phyloP scores from a whole-genome alignment of 495 filamentous ascomycete genomes.

The Aspergillus olivimuriae region DNA sequence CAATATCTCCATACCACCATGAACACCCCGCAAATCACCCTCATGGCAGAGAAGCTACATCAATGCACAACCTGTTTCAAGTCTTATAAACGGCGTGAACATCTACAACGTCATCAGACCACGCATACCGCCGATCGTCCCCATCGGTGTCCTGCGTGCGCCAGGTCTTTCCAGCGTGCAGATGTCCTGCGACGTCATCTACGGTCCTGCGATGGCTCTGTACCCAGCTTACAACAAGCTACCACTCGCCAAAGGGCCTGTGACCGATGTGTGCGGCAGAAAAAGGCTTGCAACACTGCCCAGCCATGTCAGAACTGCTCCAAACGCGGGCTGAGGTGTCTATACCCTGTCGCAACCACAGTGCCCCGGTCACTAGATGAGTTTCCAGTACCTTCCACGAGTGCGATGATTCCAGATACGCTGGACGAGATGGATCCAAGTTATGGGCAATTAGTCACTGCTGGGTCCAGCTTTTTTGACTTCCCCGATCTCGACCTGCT shows the following conservation, averaged over 20 bases:
- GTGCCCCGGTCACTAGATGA: background rate
- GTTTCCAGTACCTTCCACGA: background rate
- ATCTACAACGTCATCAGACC: constrained; percentile 13
- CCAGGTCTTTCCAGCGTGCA: constrained; percentile 14
- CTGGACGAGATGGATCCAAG: background rate
- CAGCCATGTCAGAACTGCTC: constrained; percentile 16
- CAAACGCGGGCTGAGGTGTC: constrained; percentile 9
- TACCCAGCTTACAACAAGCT: background rate
- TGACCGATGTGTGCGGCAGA: constrained; percentile 20
- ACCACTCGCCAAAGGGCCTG: constrained; percentile 9
- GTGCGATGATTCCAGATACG: no score
- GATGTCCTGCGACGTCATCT: constrained; percentile 14
- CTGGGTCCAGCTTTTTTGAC: background rate
- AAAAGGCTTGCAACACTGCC: constrained; percentile 18
- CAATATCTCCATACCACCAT: background rate
- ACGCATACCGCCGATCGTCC: constrained; percentile 17
- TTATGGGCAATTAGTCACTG: background rate
- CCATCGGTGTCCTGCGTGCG: constrained; percentile 12
- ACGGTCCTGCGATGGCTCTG: background rate
- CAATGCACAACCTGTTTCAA: constrained; percentile 13
- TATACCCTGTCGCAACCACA: constrained; percentile 3
- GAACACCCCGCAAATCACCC: background rate
- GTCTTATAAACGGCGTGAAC: constrained; percentile 18
- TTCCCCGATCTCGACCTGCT: background rate
- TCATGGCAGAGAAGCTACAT: no score